Conservation (phyloP, 208 protist species). For the Trypanosomatidae sp. region DNA sequence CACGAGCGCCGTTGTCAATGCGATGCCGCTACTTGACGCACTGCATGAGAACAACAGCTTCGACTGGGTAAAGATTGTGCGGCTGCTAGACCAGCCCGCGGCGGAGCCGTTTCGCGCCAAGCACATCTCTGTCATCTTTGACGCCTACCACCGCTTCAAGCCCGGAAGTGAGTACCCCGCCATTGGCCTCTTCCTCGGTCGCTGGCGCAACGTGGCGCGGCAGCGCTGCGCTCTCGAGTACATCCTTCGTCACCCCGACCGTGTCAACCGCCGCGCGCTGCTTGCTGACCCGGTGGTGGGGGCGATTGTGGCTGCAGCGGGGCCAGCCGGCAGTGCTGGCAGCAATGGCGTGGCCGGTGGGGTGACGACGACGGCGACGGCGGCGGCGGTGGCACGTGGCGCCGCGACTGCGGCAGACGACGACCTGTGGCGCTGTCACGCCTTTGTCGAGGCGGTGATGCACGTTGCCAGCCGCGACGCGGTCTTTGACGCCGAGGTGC, state of each 20-base stretch:
- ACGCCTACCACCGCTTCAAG: conserved; percentile 77
- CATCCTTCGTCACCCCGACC: conserved; percentile 71
- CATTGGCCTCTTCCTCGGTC: conserved; percentile 57
- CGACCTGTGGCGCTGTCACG: conserved; percentile 63
- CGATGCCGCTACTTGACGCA: conserved; percentile 60
- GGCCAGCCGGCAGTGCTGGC: conserved; percentile 13
- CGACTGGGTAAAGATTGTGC: conserved; percentile 69
- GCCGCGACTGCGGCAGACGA: conserved; percentile 28
- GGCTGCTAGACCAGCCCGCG: conserved; percentile 49
- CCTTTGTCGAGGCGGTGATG: conserved; percentile 72
- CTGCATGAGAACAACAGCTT: conserved; percentile 34
- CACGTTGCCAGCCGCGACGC: conserved; percentile 69
- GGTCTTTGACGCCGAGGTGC: conserved; percentile 61
- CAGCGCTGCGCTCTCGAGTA: conserved; percentile 70
- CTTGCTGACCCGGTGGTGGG: conserved; percentile 33
- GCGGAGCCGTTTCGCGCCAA: conserved; percentile 49
- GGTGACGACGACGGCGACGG: neutral
- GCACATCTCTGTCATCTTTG: conserved; percentile 76
- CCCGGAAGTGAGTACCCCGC: conserved; percentile 51
- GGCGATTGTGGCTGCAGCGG: too few species aligned
- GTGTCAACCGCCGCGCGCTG: conserved; percentile 53
- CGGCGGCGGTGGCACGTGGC: neutral
- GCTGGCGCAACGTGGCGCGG: conserved; percentile 60
- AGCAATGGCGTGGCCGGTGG: neutral
- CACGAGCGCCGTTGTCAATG: conserved; percentile 41